Base-by-base conservation (phyloP, 208 protist species). In the Leishmania turanica region DNA sequence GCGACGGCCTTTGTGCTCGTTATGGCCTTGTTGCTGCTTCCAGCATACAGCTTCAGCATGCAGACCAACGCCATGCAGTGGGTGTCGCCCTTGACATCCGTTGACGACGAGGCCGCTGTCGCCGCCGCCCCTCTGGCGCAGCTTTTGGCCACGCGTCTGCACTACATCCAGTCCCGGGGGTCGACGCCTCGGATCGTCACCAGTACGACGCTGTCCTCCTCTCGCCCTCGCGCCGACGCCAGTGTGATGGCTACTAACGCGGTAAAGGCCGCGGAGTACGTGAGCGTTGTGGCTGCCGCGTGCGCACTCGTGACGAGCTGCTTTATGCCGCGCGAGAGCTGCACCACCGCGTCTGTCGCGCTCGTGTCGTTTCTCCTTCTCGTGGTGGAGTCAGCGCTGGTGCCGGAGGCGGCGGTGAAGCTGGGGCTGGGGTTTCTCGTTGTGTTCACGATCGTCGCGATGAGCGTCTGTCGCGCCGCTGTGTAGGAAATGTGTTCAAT, bases 11-110 rank as follows among this genome's bases (percentile, higher is more conserved):
- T 77, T 45, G 49, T 93, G n/a, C 65, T 93, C 34, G 27, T 91
- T 13, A 42, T 93, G 51, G 83, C 72, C 65, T 49, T 89, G 31
- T n/a, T 84, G 73, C 72, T 87, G 64, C 82, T 96, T 72, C 93
- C 93, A 8, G 86, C 89, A 15, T 95, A 89, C 79, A 90, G 85
- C 71, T 94, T 96, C 81, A 80, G 75, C 71, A 89, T 86, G 74
- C 83, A 87, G 49, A 87, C 82, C 9, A 82, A 78, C 49, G 77
- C 77, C 3, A 47, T 53, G 70, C 79, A 75, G 68, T 83, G 79
- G 84, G 72, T 34, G 17, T 58, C 27, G 71, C 78, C 77, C 15
- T 58, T 83, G 78, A 58, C 60, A 27, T 40, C 64, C 21, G 47
- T 62, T 56, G 24, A 40, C 53, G 37, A 47, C 53, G 31, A 60